phyloP scores from a whole-genome alignment of 306 rosid genomes.

The Mimosa pudica region DNA sequence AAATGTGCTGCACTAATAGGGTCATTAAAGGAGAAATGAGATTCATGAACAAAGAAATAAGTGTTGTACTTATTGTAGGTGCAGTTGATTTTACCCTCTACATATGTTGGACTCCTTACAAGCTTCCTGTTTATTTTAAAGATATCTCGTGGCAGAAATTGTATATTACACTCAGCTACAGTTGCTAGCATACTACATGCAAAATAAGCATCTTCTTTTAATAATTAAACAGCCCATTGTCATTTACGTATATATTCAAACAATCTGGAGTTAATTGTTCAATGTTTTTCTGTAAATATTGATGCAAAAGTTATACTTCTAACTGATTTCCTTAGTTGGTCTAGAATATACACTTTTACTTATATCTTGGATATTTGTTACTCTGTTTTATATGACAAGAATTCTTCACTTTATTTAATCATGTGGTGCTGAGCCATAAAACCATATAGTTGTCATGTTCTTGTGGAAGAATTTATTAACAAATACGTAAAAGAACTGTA shows the following conservation, averaged over 20 bases:
- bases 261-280: neutral
- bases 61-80: neutral
- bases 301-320: slow-evolving; percentile 15
- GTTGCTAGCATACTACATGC: neutral
- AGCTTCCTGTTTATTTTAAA: neutral
- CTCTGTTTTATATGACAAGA: too few relatives aligned
- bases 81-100: slow-evolving; percentile 8
- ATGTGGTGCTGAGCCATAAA: neutral
- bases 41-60: slow-evolving; percentile 18
- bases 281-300: slow-evolving; percentile 4
- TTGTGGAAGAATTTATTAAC: neutral
- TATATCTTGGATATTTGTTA: neutral
- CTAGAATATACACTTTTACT: neutral
- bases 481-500: neutral
- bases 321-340: slow-evolving; percentile 21
- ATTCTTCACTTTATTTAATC: too few relatives aligned
- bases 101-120: slow-evolving; percentile 1
- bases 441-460: neutral
- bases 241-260: neutral
- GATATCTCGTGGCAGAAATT: neutral
- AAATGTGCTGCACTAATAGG: slow-evolving; percentile 23
- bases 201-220: slow-evolving; percentile 2
- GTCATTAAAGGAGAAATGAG: slow-evolving; percentile 27
- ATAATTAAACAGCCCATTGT: neutral
- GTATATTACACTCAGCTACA: neutral